Conservation (phyloP, 768 basidiomycete species). For the Rubroboletus pulcherrimus region DNA sequence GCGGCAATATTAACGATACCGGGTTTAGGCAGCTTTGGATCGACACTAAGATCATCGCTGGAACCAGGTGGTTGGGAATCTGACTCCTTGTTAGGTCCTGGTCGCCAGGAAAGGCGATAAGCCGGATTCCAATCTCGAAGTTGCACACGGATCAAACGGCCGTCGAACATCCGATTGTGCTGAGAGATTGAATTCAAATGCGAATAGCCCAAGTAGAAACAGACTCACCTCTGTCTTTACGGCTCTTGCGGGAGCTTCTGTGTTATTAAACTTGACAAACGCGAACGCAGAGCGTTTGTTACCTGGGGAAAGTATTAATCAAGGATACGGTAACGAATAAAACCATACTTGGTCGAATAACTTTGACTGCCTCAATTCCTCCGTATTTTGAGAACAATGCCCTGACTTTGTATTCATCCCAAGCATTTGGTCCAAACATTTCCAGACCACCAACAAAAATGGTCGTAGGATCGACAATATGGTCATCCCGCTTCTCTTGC, state of each 20-base stretch:
- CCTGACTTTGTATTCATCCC: constrained; percentile 64
- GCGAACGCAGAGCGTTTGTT: constrained; percentile 71
- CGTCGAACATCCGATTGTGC: constrained; percentile 69
- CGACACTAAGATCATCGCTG: constrained; percentile 7
- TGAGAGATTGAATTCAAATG: constrained; percentile 27
- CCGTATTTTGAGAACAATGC: constrained; percentile 62
- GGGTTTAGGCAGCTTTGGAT: constrained; percentile 11
- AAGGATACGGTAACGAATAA: not conserved
- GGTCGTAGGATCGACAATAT: constrained; percentile 59
- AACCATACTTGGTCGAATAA: constrained; percentile 60
- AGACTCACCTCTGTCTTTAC: constrained; percentile 55
- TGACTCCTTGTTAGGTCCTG: constrained; percentile 37
- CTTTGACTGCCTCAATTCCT: constrained; percentile 58
- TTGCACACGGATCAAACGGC: constrained; percentile 72
- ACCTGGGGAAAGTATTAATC: constrained; percentile 34
- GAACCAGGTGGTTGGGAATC: constrained; percentile 20
- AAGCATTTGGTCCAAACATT: constrained; percentile 55
- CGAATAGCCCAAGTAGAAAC: not conserved
- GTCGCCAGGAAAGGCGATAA: constrained; percentile 41
- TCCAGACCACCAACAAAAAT: constrained; percentile 78
- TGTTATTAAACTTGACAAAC: constrained; percentile 68
- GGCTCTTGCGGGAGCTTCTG: constrained; percentile 62
- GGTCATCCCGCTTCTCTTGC: constrained; percentile 28
- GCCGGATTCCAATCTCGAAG: constrained; percentile 63
- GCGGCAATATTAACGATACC: constrained; percentile 6